phyloP scores from a whole-genome alignment of 2,329 filamentous ascomycete genomes.

The Aureobasidium sp. region DNA sequence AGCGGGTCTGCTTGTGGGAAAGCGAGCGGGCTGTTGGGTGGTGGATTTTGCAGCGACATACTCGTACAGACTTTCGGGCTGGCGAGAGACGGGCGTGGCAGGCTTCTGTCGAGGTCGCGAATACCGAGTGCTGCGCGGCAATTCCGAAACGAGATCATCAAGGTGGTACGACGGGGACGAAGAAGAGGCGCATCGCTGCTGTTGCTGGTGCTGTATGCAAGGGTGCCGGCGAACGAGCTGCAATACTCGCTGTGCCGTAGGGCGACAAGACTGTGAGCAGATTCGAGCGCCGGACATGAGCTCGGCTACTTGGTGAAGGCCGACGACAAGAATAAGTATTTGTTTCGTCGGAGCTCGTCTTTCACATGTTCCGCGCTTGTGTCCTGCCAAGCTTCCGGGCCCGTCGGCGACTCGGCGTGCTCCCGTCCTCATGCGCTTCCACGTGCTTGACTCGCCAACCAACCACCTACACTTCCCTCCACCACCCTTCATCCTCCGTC shows the following conservation, averaged over 20 bases:
- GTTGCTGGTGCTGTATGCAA: background rate
- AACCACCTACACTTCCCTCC: background rate
- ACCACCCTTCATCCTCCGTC: background rate
- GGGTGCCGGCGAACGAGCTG: background rate
- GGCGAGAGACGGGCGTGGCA: background rate
- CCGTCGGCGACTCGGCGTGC: background rate
- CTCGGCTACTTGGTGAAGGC: background rate
- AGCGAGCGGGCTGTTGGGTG: background rate
- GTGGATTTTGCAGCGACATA: conserved; percentile 3
- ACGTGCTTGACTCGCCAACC: background rate
- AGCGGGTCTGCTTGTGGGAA: background rate
- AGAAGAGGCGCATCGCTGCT: background rate
- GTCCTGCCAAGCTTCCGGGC: background rate
- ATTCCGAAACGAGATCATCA: background rate
- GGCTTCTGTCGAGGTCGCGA: background rate
- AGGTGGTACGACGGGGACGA: background rate
- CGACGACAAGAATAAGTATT: background rate
- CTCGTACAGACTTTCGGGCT: background rate
- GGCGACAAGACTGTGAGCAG: conserved; percentile 1
- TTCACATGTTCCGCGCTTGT: background rate
- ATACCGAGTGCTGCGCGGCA: conserved; percentile 10
- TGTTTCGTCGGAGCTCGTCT: background rate
- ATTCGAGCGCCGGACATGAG: background rate
- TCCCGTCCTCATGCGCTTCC: background rate
- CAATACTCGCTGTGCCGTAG: background rate